phyloP scores from a whole-genome alignment of 495 filamentous ascomycete species.

The Daldinia childiae region DNA sequence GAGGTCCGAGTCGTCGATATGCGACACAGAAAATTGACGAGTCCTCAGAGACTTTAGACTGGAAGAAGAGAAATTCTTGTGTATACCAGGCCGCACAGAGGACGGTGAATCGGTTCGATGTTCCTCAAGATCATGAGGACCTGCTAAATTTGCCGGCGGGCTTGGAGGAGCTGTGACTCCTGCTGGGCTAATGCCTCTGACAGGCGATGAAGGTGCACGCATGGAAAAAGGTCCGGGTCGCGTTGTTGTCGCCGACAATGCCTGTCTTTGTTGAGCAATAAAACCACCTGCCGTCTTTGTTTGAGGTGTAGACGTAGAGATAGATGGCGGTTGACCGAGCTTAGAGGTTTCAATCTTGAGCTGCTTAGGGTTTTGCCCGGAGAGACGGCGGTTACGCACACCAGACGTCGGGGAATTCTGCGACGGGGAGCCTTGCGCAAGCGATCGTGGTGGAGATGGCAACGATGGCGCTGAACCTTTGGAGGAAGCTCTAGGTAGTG shows the following conservation, averaged over 20 bases:
- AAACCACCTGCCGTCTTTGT: constrained; percentile 55
- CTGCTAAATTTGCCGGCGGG: constrained; percentile 23
- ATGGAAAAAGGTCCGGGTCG: constrained; percentile 47
- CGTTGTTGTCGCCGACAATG: constrained; percentile 52
- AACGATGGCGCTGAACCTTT: constrained; percentile 43
- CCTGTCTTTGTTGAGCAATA: constrained; percentile 58
- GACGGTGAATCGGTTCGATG: constrained; percentile 53
- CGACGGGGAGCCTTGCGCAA: constrained; percentile 51
- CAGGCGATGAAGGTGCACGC: constrained; percentile 47
- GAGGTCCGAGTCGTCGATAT: constrained; percentile 71
- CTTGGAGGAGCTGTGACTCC: constrained; percentile 47
- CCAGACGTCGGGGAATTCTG: constrained; percentile 59
- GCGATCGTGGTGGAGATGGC: constrained; percentile 55
- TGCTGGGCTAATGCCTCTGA: constrained; percentile 43
- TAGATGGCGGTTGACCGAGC: constrained; percentile 53
- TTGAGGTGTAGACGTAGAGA: constrained; percentile 53
- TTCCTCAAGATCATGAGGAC: constrained; percentile 42
- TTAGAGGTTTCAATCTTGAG: constrained; percentile 88
- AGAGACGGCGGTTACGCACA: constrained; percentile 83
- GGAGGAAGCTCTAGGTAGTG: constrained; percentile 44
- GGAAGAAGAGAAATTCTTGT: constrained; percentile 83
- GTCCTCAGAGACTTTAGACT: constrained; percentile 75
- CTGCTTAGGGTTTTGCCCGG: constrained; percentile 78
- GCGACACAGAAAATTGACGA: constrained; percentile 79
- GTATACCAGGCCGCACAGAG: constrained; percentile 60